Percentiles rank a stretch among this genome's conserved stretches.
Evolutionary conservation across 371 early-diverging fungal genomes (phyloP).

Genomic region (Rhizopus stolonifer): DNA sequence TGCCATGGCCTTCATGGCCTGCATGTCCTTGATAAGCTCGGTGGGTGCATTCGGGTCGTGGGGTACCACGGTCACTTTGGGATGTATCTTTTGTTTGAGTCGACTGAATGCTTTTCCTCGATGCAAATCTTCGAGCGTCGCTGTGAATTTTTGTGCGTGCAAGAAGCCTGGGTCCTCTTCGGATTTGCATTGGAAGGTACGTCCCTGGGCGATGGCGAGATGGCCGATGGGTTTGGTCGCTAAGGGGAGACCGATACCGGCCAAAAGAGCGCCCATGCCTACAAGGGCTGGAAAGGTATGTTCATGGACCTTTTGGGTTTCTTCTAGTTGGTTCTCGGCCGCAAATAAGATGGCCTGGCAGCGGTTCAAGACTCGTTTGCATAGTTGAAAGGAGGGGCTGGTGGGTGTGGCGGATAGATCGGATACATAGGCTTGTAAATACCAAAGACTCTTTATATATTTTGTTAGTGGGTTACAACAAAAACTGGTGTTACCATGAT

Average conservation of each 20-base stretch:
- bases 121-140: conserved; percentile 39
- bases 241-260: conserved; percentile 70
- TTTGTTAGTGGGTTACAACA: too few relatives aligned
- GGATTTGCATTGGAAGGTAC: conserved; percentile 40
- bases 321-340: conserved; percentile 16
- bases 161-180: background rate
- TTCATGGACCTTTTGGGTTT: conserved; percentile 63
- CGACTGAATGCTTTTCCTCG: conserved; percentile 34
- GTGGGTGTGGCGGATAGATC: conserved; percentile 63
- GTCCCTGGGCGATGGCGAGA: conserved; percentile 79
- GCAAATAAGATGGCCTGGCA: conserved; percentile 75
- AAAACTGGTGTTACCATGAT: conserved; percentile 59
- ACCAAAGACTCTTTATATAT: conserved; percentile 74
- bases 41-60: conserved; percentile 15
- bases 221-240: conserved; percentile 68
- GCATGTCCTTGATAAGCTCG: conserved; percentile 12
- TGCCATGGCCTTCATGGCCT: conserved; percentile 22
- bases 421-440: conserved; percentile 75
- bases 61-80: conserved; percentile 10
- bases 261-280: conserved; percentile 80
- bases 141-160: conserved; percentile 17
- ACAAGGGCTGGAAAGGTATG: conserved; percentile 78
- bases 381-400: conserved; percentile 61
- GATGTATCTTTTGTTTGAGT: conserved; percentile 20
- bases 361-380: conserved; percentile 73